These are phyloP conservation scores for Rhodofomes roseus DNA, from an alignment of 1,284 basidiomycete genomes.

Conservation along the genomic window DNA sequence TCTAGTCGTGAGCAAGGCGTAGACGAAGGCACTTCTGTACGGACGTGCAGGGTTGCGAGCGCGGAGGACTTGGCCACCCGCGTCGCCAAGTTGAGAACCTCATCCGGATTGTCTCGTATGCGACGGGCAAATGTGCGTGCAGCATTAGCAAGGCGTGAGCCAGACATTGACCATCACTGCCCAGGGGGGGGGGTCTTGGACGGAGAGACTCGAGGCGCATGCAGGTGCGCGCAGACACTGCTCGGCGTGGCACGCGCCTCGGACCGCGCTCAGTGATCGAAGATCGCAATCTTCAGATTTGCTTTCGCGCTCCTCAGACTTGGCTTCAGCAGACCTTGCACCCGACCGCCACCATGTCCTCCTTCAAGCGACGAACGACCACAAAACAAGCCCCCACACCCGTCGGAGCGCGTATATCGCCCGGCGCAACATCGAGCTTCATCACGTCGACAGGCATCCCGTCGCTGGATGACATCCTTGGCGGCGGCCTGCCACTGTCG, in stretches of 20 bases:
- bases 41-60: constrained; percentile 4
- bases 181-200: not conserved
- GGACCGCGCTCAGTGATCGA: not conserved
- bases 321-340: not conserved
- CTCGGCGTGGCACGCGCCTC: not conserved
- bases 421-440: constrained; percentile 55
- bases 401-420: constrained; percentile 63
- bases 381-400: constrained; percentile 38
- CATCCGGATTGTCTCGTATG: not conserved
- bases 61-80: constrained; percentile 1
- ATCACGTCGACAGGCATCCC: constrained; percentile 87
- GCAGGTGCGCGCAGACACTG: too few species aligned
- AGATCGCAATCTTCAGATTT: not conserved
- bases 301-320: not conserved
- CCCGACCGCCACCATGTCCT: constrained; percentile 55
- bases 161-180: not conserved
- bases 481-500: constrained; percentile 88
- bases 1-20: not conserved
- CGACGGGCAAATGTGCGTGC: not conserved
- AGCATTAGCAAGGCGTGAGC: constrained; percentile 1
- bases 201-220: not conserved
- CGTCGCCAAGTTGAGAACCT: not conserved
- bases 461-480: constrained; percentile 94
- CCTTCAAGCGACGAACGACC: constrained; percentile 74
- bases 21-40: not conserved